phyloP scores from a whole-genome alignment of 371 early-diverging fungal genomes.

The Umbelopsis sp. region DNA sequence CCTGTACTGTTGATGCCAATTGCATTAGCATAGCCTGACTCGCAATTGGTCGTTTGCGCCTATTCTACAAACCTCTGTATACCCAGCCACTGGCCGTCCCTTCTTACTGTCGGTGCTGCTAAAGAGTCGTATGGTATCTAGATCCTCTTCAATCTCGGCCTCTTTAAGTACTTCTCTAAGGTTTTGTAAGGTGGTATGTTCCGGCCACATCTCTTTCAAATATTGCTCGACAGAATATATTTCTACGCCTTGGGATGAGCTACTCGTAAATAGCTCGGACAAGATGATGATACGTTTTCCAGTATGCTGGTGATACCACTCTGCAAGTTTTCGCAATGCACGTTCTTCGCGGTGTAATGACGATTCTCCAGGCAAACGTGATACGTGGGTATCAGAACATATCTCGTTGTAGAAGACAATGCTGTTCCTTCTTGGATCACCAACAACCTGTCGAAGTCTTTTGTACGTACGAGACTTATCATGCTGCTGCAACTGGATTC shows the following conservation, averaged over 20 bases:
- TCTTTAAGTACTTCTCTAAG: conserved; percentile 54
- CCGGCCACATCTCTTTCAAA: conserved; percentile 44
- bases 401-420: conserved; percentile 72
- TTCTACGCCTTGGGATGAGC: conserved; percentile 11
- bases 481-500: conserved; percentile 59
- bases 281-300: conserved; percentile 55
- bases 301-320: conserved; percentile 61
- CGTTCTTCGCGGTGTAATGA: conserved; percentile 58
- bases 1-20: conserved; percentile 50
- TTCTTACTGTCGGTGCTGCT: conserved; percentile 26
- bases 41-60: neutral
- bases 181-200: conserved; percentile 44
- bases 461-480: conserved; percentile 66
- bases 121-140: conserved; percentile 38
- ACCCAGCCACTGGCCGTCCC: conserved; percentile 43
- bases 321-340: conserved; percentile 57
- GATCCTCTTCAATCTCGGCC: conserved; percentile 58
- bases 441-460: conserved; percentile 60
- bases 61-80: conserved; percentile 44
- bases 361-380: conserved; percentile 52
- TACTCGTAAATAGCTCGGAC: conserved; percentile 40
- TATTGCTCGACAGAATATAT: conserved; percentile 48
- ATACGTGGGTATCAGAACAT: conserved; percentile 50
- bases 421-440: conserved; percentile 58
- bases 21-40: neutral